These are phyloP conservation scores for Aspergillus viridinutans DNA, from an alignment of 2,329 filamentous ascomycete genomes.

Conservation along the genomic window DNA sequence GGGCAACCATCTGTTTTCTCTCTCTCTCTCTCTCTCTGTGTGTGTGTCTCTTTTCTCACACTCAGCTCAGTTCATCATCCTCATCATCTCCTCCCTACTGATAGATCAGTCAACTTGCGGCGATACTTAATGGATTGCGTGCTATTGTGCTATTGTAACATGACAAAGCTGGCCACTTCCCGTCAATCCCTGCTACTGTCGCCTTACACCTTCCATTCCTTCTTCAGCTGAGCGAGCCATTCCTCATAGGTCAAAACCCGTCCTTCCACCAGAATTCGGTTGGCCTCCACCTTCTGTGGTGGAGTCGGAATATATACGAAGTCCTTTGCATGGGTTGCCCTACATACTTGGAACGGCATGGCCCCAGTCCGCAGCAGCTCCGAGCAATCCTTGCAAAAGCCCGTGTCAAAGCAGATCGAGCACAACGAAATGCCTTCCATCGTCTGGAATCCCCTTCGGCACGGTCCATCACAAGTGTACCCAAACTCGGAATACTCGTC, in stretches of 20 bases:
- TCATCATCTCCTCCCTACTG: neutral
- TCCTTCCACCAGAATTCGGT: conserved; percentile 2
- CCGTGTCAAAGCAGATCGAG: conserved; percentile 7
- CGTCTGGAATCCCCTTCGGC: neutral
- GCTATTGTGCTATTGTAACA: neutral
- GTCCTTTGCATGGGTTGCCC: conserved; percentile 2
- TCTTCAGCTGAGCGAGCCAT: conserved; percentile 1
- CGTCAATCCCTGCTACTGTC: neutral
- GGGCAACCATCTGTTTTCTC: no score
- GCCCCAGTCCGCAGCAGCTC: neutral
- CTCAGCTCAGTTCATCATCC: neutral
- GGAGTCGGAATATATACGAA: conserved; percentile 5
- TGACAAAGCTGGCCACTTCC: neutral
- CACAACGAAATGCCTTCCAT: conserved; percentile 2
- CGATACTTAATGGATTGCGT: neutral
- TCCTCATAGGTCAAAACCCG: conserved; percentile 1
- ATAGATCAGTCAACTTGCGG: neutral
- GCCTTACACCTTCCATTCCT: neutral
- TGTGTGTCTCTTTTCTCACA: no score
- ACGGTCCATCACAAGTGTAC: conserved; percentile 5
- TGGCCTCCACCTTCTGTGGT: neutral
- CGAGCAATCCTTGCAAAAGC: conserved; percentile 3
- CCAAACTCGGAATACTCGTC: neutral
- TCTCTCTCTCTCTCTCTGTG: no score
- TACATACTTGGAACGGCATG: conserved; percentile 3